A percentile compares a stretch with the other conserved stretches of the same genome.
Conservation (phyloP, 1,284 basidiomycete species). For the Naganishia albida region DNA sequence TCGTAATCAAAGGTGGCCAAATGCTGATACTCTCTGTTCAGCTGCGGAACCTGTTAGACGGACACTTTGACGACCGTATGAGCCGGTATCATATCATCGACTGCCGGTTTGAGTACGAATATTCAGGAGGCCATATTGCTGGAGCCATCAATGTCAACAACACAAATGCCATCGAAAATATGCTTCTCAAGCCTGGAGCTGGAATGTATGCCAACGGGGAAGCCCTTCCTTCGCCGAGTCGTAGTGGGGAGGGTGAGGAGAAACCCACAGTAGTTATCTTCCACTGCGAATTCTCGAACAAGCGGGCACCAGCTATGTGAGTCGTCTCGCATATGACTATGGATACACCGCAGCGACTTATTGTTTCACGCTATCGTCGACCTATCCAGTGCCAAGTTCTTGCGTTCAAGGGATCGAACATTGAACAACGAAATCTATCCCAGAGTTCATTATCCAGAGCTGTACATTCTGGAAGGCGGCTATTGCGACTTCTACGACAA, state of each 20-base stretch:
- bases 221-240: conserved; percentile 69
- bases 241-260: conserved; percentile 68
- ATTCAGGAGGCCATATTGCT: conserved; percentile 85
- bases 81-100: conserved; percentile 80
- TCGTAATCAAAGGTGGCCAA: not conserved
- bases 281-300: conserved; percentile 96
- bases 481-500: conserved; percentile 83
- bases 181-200: conserved; percentile 64
- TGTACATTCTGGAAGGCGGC: conserved; percentile 95
- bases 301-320: conserved; percentile 93
- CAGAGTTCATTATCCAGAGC: conserved; percentile 90
- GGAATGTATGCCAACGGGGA: conserved; percentile 53
- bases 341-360: not conserved
- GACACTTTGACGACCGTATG: conserved; percentile 67
- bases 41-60: conserved; percentile 74
- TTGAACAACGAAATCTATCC: conserved; percentile 87
- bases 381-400: conserved; percentile 75
- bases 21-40: conserved; percentile 44
- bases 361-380: conserved; percentile 34
- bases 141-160: conserved; percentile 91
- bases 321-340: conserved; percentile 40
- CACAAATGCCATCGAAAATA: conserved; percentile 74
- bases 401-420: conserved; percentile 85
- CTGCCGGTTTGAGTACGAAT: conserved; percentile 98
- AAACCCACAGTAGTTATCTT: conserved; percentile 80